Evolutionary conservation across 768 basidiomycete species (phyloP).

Genomic region (Leccinum pellstonianum): DNA sequence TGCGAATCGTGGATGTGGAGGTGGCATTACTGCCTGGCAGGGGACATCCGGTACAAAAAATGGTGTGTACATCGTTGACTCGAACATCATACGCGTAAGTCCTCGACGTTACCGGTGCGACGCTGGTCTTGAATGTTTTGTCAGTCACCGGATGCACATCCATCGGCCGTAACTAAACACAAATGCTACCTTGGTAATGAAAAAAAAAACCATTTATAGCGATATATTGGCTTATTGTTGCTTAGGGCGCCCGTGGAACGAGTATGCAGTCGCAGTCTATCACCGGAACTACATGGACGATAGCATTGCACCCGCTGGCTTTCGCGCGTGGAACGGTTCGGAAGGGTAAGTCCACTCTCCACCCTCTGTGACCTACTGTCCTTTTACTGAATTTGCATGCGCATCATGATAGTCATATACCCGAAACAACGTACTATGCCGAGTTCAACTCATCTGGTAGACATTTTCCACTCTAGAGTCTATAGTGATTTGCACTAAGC

Average conservation of each 20-base stretch:
- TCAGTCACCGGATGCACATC: constrained; percentile 58
- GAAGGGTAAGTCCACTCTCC: constrained; percentile 15
- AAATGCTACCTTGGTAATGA: constrained; percentile 49
- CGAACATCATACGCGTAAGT: background rate
- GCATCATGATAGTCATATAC: background rate
- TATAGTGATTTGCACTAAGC: background rate
- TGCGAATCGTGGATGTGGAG: constrained; percentile 61
- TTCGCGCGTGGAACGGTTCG: constrained; percentile 40
- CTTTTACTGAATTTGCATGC: background rate
- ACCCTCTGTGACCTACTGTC: background rate
- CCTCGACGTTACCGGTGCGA: background rate
- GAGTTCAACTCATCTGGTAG: background rate
- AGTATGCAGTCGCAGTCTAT: constrained; percentile 53
- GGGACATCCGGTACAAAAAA: constrained; percentile 42
- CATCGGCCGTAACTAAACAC: constrained; percentile 43
- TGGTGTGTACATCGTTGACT: constrained; percentile 30
- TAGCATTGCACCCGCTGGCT: constrained; percentile 51
- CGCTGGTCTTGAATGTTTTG: constrained; percentile 24
- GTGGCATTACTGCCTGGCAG: constrained; percentile 63
- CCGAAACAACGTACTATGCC: background rate
- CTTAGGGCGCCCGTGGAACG: constrained; percentile 56
- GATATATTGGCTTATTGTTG: background rate
- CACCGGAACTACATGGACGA: constrained; percentile 26
- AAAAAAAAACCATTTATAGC: too few species aligned
- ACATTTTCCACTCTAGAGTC: too few species aligned